Evolutionary conservation across 352 stramenopile species (phyloP), one percentile per base, ranked within the genome.

Genomic region (Thraustochytrium sp.): DNA sequence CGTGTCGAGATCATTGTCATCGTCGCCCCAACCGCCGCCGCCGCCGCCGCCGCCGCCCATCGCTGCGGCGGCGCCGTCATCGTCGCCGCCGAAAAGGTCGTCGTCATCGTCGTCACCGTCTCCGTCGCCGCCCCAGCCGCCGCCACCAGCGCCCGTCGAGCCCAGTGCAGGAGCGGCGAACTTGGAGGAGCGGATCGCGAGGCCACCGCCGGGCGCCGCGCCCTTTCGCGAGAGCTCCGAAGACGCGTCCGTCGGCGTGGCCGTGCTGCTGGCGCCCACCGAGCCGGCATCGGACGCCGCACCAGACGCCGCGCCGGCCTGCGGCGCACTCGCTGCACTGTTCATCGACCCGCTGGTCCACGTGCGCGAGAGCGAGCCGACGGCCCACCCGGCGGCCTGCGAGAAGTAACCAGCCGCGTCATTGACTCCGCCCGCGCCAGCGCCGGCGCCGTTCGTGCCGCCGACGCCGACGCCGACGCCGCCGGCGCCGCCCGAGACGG

Each of bases 21-120:
- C 80, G 34, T 76, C 80, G 44, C 65, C 80, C 80, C 80, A 85
- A 44, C 80, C 80, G 26, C n/a, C 56, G 37, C 13, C 65, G 34
- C 63, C 56, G 8, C 29, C 59, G 26, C 4, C 21, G 34, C 59
- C 59, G 26, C 59, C 59, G 38, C 23, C 59, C 21, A 49, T 5
- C n/a, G n/a, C n/a, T n/a, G n/a, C n/a, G n/a, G n/a, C n/a, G 26
- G 3, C 59, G 65, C 36, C 48, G 31, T 77, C 65, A 38, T 62
- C 65, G 21, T 46, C 26, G 42, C 36, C 48, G 31, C 29, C 48
- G 65, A 23, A 8, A 74, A 8, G 8, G 8, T 16, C 9, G 23
- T 16, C 31, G 62, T 31, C 65, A 34, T 23, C 42, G 46, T 36
- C 40, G 34, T 62, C 42, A 11, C 9, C 2, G 31, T 11, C 49